Percentiles rank a stretch among this genome's conserved stretches.
Conservation (phyloP, 2,329 filamentous ascomycete genomes). For the Botryotinia globosa region DNA sequence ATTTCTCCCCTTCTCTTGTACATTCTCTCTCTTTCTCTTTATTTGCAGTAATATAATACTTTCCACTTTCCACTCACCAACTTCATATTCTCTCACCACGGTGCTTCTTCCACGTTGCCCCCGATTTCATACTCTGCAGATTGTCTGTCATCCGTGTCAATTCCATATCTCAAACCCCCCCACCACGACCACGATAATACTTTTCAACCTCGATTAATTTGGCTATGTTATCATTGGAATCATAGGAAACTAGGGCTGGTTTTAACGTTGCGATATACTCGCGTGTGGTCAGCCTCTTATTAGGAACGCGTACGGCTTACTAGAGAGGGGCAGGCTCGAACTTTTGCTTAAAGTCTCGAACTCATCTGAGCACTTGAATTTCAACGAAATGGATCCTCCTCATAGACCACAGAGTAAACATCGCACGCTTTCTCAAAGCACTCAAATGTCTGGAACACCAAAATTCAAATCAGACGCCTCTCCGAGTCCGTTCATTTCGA, state of each 20-base stretch:
- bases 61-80: not conserved
- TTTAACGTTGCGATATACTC: slow-evolving; percentile 25
- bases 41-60: slow-evolving; percentile 11
- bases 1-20: slow-evolving; percentile 10
- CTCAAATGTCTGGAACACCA: slow-evolving; percentile 19
- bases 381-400: slow-evolving; percentile 33
- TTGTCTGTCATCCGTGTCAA: slow-evolving; percentile 13
- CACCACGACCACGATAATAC: slow-evolving; percentile 19
- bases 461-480: slow-evolving; percentile 30
- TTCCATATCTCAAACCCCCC: slow-evolving; percentile 16
- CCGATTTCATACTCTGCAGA: slow-evolving; percentile 4
- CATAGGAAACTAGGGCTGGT: slow-evolving; percentile 28
- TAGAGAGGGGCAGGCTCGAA: slow-evolving; percentile 27
- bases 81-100: slow-evolving; percentile 6
- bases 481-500: slow-evolving; percentile 33
- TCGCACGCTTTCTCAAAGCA: slow-evolving; percentile 27
- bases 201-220: slow-evolving; percentile 18
- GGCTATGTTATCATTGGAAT: slow-evolving; percentile 30
- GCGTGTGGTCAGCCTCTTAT: slow-evolving; percentile 31
- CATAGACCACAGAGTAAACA: slow-evolving; percentile 28
- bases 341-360: slow-evolving; percentile 15
- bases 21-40: not conserved
- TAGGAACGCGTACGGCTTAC: slow-evolving; percentile 31
- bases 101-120: slow-evolving; percentile 13
- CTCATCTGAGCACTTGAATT: slow-evolving; percentile 11